Percentiles rank a stretch among this genome's conserved stretches.
These are phyloP conservation scores for Solanum megistacrolobum DNA, from an alignment of 257 asterid species.

Conservation along the genomic window DNA sequence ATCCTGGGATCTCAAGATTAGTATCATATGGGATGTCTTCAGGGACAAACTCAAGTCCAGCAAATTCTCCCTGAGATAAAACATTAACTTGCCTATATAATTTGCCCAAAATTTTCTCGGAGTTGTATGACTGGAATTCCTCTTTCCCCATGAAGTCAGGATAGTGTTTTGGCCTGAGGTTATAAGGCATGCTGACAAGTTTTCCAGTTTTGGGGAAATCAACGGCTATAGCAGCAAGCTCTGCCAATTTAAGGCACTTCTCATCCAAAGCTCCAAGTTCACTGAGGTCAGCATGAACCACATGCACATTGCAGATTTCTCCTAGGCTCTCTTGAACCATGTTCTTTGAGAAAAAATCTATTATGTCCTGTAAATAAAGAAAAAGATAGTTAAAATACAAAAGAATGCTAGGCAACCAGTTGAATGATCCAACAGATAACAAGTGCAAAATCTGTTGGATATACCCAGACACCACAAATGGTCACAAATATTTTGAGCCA, in stretches of 20 bases:
- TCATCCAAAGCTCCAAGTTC: not conserved
- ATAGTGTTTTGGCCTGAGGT: slow-evolving; percentile 59
- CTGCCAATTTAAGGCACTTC: not conserved
- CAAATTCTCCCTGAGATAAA: slow-evolving; percentile 20
- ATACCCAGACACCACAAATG: not conserved
- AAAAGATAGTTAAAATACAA: not conserved
- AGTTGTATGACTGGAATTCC: slow-evolving; percentile 49
- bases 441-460: not conserved
- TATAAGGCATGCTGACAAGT: slow-evolving; percentile 49
- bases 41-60: slow-evolving; percentile 13
- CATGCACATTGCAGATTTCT: not conserved
- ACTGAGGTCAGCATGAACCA: not conserved
- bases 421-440: not conserved
- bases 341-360: slow-evolving; percentile 57
- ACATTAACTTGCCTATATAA: slow-evolving; percentile 22
- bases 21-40: slow-evolving; percentile 37
- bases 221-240: slow-evolving; percentile 82
- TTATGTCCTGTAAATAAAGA: slow-evolving; percentile 52
- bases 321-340: slow-evolving; percentile 28
- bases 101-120: slow-evolving; percentile 57
- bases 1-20: slow-evolving; percentile 57
- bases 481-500: not conserved
- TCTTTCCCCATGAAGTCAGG: slow-evolving; percentile 94
- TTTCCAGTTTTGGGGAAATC: slow-evolving; percentile 95
- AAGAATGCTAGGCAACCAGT: not conserved